Evolutionary conservation across 2,329 filamentous ascomycete species (phyloP).

Genomic region (Cryphonectria carpinicola): DNA sequence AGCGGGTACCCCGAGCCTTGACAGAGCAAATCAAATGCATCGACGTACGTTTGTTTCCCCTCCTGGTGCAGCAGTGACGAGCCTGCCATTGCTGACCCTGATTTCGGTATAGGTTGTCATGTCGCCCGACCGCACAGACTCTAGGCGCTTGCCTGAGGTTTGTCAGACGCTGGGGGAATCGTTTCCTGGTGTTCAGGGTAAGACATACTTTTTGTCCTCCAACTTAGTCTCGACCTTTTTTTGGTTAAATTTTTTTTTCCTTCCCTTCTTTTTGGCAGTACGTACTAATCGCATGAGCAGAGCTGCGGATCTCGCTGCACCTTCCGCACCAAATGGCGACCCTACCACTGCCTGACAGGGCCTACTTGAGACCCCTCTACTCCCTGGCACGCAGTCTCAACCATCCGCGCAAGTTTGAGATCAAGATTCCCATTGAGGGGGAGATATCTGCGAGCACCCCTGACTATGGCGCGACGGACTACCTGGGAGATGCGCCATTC

Average conservation of each 20-base stretch:
- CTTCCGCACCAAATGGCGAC: not conserved
- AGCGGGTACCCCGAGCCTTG: not conserved
- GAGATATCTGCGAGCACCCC: too few relatives aligned
- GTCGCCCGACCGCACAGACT: not conserved
- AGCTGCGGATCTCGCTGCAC: conserved; percentile 19
- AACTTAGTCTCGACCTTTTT: too few relatives aligned
- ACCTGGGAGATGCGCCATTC: conserved; percentile 11
- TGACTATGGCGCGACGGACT: not conserved
- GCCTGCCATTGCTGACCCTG: not conserved
- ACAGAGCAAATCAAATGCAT: not conserved
- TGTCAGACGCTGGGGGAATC: not conserved
- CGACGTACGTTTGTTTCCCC: not conserved
- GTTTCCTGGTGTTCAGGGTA: conserved; percentile 11
- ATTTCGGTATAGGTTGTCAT: not conserved
- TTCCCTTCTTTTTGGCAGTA: too few relatives aligned
- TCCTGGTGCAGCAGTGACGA: not conserved
- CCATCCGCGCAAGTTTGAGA: conserved; percentile 13
- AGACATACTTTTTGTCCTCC: not conserved
- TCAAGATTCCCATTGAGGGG: not conserved
- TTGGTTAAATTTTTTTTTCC: not conserved
- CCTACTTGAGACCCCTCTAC: conserved; percentile 8
- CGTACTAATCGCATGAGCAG: not conserved
- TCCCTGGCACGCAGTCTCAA: not conserved
- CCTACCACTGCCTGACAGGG: not conserved
- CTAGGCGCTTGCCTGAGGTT: not conserved